These are phyloP conservation scores for Eimeria acervulina DNA, from an alignment of 169 alveolate species.

Conservation along the genomic window DNA sequence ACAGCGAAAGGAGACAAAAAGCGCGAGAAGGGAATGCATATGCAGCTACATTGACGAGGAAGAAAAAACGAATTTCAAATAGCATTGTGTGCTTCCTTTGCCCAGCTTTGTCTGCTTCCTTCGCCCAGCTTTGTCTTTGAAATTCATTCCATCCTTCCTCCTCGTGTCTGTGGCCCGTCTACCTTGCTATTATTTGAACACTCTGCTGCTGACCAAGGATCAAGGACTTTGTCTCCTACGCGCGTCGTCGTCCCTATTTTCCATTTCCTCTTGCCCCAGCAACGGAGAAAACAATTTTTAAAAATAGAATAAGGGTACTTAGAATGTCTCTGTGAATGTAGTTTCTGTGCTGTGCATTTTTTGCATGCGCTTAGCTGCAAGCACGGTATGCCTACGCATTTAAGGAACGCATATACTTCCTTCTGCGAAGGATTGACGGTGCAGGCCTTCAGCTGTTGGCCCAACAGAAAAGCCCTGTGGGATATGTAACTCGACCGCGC, in stretches of 20 bases:
- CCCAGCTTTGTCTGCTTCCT: neutral
- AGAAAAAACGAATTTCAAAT: neutral
- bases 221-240: neutral
- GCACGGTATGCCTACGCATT: constrained; percentile 41
- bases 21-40: neutral
- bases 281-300: neutral
- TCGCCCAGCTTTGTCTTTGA: neutral
- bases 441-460: constrained; percentile 78
- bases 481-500: constrained; percentile 81
- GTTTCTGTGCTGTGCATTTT: neutral
- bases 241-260: neutral
- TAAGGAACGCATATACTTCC: constrained; percentile 52
- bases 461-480: constrained; percentile 72
- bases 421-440: constrained; percentile 29
- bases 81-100: neutral
- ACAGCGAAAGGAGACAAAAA: neutral
- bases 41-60: neutral
- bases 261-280: neutral
- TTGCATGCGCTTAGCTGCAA: neutral
- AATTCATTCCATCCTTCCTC: no score
- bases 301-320: neutral
- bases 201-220: neutral
- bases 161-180: neutral
- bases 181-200: neutral
- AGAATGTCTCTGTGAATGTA: neutral